phyloP scores from a whole-genome alignment of 2,329 filamentous ascomycete species.

The Curvularia eragrostidis region DNA sequence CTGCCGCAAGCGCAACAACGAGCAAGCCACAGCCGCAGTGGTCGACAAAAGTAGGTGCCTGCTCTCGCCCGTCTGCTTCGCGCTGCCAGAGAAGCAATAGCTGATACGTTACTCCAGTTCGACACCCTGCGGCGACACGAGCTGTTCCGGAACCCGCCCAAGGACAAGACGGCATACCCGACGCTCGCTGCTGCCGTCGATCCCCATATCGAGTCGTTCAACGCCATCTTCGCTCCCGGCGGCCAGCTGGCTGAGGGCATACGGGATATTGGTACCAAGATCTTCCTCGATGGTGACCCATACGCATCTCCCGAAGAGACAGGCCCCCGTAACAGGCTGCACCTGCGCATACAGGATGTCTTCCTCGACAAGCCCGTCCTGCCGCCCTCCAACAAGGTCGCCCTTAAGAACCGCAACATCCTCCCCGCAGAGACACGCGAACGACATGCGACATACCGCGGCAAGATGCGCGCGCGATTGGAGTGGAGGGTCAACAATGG shows the following conservation, averaged over 20 bases:
- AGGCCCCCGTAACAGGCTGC: constrained; percentile 73
- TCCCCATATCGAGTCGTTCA: constrained; percentile 95
- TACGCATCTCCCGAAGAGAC: constrained; percentile 61
- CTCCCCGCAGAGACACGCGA: constrained; percentile 93
- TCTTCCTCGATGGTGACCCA: constrained; percentile 79
- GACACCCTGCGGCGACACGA: constrained; percentile 84
- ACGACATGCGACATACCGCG: constrained; percentile 88
- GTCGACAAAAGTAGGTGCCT: constrained; percentile 67
- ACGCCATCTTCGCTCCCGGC: constrained; percentile 79
- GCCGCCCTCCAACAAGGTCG: constrained; percentile 82
- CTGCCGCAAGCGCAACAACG: constrained; percentile 61
- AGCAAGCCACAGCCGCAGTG: constrained; percentile 60
- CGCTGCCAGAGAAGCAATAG: not conserved
- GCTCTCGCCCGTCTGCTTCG: not conserved
- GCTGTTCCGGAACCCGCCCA: constrained; percentile 87
- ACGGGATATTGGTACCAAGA: constrained; percentile 88
- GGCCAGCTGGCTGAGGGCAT: constrained; percentile 78
- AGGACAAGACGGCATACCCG: constrained; percentile 86
- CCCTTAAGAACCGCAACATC: constrained; percentile 79
- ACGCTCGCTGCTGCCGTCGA: constrained; percentile 83
- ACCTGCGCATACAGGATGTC: constrained; percentile 79
- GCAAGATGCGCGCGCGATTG: constrained; percentile 80
- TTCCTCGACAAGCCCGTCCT: constrained; percentile 82
- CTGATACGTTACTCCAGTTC: constrained; percentile 55
- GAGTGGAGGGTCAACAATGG: constrained; percentile 88